Base-by-base conservation (phyloP, 2,329 filamentous ascomycete species). In the Macrophomina phaseolina region DNA sequence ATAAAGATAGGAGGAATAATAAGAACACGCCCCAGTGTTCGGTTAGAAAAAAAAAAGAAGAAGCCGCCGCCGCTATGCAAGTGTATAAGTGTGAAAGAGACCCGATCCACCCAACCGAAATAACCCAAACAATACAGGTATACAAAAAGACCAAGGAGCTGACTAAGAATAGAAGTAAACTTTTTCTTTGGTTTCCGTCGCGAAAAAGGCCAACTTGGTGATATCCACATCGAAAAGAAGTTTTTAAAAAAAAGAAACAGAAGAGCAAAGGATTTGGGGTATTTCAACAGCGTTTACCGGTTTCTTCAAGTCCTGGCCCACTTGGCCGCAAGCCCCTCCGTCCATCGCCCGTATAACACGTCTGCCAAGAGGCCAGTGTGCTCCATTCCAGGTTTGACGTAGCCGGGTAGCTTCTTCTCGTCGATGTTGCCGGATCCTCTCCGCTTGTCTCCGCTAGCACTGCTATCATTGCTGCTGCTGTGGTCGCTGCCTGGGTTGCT, bases 321-420 rank as follows among this genome's bases (percentile, higher is more conserved):
- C 52, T 81, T 72, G 34, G 69, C 73, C 70, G 89, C 89, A 72
- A 98, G 81, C 1, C 93, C 93, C 67, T 96, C 92, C 2, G 90
- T 89, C 95, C 95, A 99, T 51, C 94, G 87, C 16, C 90, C 88
- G 80, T 97, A 98, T 23, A 99, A 86, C 23, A 97, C 92, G 77
- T 97, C 93, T 1, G 92, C 92, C 45, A 98, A 84, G 76, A 97
- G 89, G 75, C 93, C 92, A 70, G 91, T 91, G 79, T 97, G 94
- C 78, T 97, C 94, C 92, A 97, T 94, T 2, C 93, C 94, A 1
- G 89, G 86, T 66, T 85, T 81, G 56, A 82, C 77, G 69, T 86
- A 83, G 11, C 86, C 88, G 1, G 87, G 88, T 70, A 89, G 78
- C 71, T 85, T 84, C 74, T 80, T 82, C 72, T 82, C 82, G 68